These are phyloP conservation scores for Hanseniaspora jakobsenii DNA, from an alignment of 805 yeast species.

Conservation along the genomic window DNA sequence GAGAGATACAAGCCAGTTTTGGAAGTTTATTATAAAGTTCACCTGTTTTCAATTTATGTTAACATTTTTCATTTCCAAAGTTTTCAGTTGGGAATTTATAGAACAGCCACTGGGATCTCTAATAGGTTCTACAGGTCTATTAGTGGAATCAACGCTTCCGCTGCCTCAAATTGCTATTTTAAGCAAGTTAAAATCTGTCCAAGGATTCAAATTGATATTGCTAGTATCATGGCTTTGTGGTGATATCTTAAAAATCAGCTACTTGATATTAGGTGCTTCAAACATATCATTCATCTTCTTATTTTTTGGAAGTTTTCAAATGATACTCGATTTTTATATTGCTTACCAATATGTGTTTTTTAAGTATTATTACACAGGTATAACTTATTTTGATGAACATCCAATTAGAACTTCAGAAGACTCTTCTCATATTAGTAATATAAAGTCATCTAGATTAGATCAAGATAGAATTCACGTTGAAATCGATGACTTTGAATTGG, in stretches of 20 bases:
- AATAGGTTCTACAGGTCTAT: slow-evolving; percentile 52
- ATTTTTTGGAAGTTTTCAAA: slow-evolving; percentile 65
- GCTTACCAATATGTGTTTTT: slow-evolving; percentile 63
- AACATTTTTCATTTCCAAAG: slow-evolving; percentile 25
- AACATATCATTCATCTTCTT: slow-evolving; percentile 55
- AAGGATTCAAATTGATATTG: slow-evolving; percentile 66
- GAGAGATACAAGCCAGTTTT: slow-evolving; percentile 46
- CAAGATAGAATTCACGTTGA: slow-evolving; percentile 8
- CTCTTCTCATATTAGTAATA: neutral
- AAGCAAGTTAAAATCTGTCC: slow-evolving; percentile 52
- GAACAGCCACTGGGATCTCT: slow-evolving; percentile 40
- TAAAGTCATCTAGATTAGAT: slow-evolving; percentile 8
- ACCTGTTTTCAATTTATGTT: slow-evolving; percentile 30
- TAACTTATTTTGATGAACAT: slow-evolving; percentile 15
- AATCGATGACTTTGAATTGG: slow-evolving; percentile 15
- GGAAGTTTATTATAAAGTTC: slow-evolving; percentile 49
- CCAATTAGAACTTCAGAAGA: slow-evolving; percentile 9
- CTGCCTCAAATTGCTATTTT: slow-evolving; percentile 66
- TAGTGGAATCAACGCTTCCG: slow-evolving; percentile 63
- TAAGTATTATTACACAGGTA: slow-evolving; percentile 30
- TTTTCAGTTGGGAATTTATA: slow-evolving; percentile 35
- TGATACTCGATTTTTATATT: slow-evolving; percentile 58
- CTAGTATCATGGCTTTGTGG: slow-evolving; percentile 82
- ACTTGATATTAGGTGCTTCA: slow-evolving; percentile 62
- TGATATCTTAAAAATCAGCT: slow-evolving; percentile 65